Conservation (phyloP, 345 rosid genomes). For the Brassica cretica region DNA sequence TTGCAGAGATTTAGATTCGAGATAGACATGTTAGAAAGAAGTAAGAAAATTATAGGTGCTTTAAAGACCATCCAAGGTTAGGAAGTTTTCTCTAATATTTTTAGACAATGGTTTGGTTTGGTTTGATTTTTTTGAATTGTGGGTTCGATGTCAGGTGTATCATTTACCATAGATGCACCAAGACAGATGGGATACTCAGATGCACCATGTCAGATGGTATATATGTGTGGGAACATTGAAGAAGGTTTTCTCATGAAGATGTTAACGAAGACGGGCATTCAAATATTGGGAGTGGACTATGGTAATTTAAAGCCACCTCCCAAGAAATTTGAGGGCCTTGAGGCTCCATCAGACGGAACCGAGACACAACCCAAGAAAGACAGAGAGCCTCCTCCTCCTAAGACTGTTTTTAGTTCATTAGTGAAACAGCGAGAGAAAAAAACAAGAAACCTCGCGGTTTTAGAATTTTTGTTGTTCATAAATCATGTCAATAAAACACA, state of each 20-base stretch:
- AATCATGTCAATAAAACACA: neutral
- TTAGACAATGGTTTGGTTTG: neutral
- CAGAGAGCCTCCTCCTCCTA: neutral
- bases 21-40: conserved; percentile 7
- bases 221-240: conserved; percentile 30
- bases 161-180: conserved; percentile 27
- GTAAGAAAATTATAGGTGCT: conserved; percentile 19
- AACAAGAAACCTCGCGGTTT: conserved; percentile 15
- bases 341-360: conserved; percentile 12
- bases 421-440: neutral
- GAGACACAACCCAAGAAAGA: conserved; percentile 4
- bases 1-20: conserved; percentile 15
- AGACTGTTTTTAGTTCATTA: conserved; percentile 8
- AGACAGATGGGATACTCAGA: no score
- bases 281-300: neutral
- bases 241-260: conserved; percentile 30
- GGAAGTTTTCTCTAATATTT: neutral
- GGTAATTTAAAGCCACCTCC: conserved; percentile 15
- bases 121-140: neutral
- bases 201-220: conserved; percentile 2
- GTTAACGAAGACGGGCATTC: conserved; percentile 6
- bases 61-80: conserved; percentile 35
- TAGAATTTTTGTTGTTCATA: conserved; percentile 4
- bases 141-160: conserved; percentile 27
- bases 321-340: neutral